Base-by-base conservation (phyloP, 2,329 filamentous ascomycete genomes). In the Pseudocercospora musae region DNA sequence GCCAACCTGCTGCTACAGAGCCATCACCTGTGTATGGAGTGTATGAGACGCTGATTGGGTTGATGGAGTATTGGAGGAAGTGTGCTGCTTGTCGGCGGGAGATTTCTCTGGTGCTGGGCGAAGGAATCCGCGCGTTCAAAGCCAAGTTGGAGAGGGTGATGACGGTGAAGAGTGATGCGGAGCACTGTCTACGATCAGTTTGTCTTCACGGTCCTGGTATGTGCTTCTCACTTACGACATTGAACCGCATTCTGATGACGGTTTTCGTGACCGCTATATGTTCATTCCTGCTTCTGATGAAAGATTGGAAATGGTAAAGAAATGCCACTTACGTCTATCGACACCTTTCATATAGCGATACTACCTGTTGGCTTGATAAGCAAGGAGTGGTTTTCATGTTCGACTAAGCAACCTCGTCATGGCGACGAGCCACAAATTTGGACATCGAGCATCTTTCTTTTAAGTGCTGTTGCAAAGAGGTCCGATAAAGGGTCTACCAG, bases 21-120 rank as follows among this genome's bases (percentile, higher is more conserved):
- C 60, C 60, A 44, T 62, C 50, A 13, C 60, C 60, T 6, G 48
- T 61, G 67, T 74, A 75, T 46, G 67, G 25, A 8, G 58, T 54
- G 21, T 54, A 54, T 10, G 29, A 9, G 15, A 37, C 25, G 20
- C 29, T 15, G 29, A 40, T 21, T 6, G 52, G 52, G 4, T 37
- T 40, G 18, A 54, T 40, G 7, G 29, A 33, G 52, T 33, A 54
- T 23, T 54, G 52, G n/a, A 54, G 52, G 18, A 54, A 54, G 52
- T 31, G 52, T 20, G n/a, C 9, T 40, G n/a, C 27, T 54, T 54
- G 52, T 6, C 52, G 52, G 8, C 52, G 29, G 18, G 31, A 27
- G 10, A 54, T 18, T 3, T 40, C 52, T 40, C 27, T 29, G 9
- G 23, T 15, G n/a, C 49, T 25, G 13, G 27, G 49, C 23, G 23